Evolutionary conservation across 768 basidiomycete genomes (phyloP).

Genomic region (Sarcodon aspratus): DNA sequence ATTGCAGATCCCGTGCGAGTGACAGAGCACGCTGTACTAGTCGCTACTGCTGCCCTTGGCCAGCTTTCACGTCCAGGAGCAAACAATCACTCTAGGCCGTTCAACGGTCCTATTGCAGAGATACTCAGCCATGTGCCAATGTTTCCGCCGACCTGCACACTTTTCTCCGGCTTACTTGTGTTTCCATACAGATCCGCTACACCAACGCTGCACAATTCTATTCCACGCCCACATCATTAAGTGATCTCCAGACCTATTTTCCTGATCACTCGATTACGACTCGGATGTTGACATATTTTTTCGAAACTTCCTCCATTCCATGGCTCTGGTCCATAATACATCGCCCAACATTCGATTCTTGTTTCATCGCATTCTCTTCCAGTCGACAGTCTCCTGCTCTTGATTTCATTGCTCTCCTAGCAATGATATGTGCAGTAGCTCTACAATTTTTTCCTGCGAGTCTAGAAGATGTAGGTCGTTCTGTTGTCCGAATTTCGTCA

Average conservation of each 20-base stretch:
- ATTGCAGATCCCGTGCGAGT: no score
- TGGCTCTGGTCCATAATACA: conserved; percentile 12
- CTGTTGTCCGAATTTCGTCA: not conserved
- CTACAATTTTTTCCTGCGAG: conserved; percentile 13
- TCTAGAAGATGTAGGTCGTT: conserved; percentile 8
- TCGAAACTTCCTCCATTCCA: conserved; percentile 10
- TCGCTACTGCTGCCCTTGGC: not conserved
- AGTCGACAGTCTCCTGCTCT: conserved; percentile 6
- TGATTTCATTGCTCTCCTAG: conserved; percentile 11
- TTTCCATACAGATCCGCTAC: not conserved
- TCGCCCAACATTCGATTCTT: conserved; percentile 10
- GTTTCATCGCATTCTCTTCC: conserved; percentile 8
- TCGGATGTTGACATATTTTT: conserved; percentile 10
- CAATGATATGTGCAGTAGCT: conserved; percentile 11
- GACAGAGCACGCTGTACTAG: no score
- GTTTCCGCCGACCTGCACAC: not conserved
- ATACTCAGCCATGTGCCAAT: no score
- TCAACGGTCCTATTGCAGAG: no score
- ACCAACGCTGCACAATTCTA: not conserved
- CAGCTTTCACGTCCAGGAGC: not conserved
- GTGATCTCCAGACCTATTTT: conserved; percentile 6
- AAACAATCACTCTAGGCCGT: no score
- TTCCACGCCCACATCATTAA: not conserved
- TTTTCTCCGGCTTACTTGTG: not conserved
- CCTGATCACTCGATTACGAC: conserved; percentile 11